Base-by-base conservation (phyloP, 2,329 filamentous ascomycete species). In the Cladosporium sp. region DNA sequence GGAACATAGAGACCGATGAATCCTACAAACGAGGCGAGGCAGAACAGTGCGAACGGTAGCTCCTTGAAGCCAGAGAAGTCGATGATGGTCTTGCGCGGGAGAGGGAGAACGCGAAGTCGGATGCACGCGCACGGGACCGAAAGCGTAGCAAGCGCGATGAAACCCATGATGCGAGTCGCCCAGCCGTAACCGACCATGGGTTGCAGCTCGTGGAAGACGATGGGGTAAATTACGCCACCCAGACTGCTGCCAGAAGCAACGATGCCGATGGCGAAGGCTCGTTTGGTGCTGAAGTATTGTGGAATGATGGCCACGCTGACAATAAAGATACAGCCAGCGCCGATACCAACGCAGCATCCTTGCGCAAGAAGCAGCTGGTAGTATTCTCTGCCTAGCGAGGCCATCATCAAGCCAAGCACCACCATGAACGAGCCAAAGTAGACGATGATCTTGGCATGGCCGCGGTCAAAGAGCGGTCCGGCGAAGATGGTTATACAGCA, bases 171-270 rank as follows among this genome's bases (percentile, higher is more conserved):
- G 2, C 81, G 71, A 0, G 82, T 73, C 0, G 77, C 71, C 80
- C 81, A 83, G 9, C 71, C 76, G 56, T 82, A 84, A 1, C 81
- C 80, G 10, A 84, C 61, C n/a, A 44, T 34, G 45, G 51, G 53
- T 7, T 83, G 67, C 2, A 61, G 24, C 3, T 44, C 45, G 28
- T 59, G 56, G 40, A 61, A 60, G 19, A 60, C 52, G 37, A 61
- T 61, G 4, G 57, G 60, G n/a, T 63, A 61, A 35, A 63, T 49
- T 2, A 60, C 34, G 25, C 57, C 57, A 8, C 57, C 63, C 6
- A 77, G 62, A 25, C 67, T 71, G 49, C 68, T 71, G 1, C 75
- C 75, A 6, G 70, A 64, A 1, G 74, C 74, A 3, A 73, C 74
- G 24, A 77, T 58, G 7, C 75, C 75, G 19, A 74, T 73, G 0